A percentile compares a stretch with the other conserved stretches of the same genome.
Conservation (phyloP, 148 eudicot species). For the Suaeda aralocaspica region DNA sequence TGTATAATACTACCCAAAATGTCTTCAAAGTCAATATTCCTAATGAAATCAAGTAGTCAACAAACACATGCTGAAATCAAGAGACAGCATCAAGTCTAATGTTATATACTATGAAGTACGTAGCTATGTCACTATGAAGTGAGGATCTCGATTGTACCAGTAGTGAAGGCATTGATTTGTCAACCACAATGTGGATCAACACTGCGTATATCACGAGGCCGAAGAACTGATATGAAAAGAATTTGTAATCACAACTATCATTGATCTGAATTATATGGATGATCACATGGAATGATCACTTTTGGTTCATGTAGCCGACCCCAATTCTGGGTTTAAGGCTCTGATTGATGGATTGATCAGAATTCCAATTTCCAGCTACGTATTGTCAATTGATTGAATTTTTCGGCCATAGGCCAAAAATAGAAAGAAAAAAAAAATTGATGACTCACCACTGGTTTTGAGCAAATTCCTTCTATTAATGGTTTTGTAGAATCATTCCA, state of each 20-base stretch:
- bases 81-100: too few species aligned
- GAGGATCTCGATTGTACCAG: conserved; percentile 49
- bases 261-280: neutral
- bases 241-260: neutral
- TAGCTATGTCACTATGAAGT: neutral
- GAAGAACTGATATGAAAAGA: conserved; percentile 56
- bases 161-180: conserved; percentile 93
- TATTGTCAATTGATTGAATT: too few species aligned
- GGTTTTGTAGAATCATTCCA: conserved; percentile 70
- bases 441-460: conserved; percentile 83
- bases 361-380: neutral
- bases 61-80: neutral
- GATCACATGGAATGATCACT: too few species aligned
- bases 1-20: too few species aligned
- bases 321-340: neutral
- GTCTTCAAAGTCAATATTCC: too few species aligned
- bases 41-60: too few species aligned
- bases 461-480: conserved; percentile 70
- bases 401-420: too few species aligned
- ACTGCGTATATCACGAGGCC: conserved; percentile 94
- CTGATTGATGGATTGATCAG: neutral
- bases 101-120: too few species aligned
- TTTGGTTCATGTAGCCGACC: too few species aligned
- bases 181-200: conserved; percentile 98
- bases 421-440: too few species aligned